These are phyloP conservation scores for Mycena haematopus DNA, from an alignment of 768 basidiomycete species.

Conservation along the genomic window DNA sequence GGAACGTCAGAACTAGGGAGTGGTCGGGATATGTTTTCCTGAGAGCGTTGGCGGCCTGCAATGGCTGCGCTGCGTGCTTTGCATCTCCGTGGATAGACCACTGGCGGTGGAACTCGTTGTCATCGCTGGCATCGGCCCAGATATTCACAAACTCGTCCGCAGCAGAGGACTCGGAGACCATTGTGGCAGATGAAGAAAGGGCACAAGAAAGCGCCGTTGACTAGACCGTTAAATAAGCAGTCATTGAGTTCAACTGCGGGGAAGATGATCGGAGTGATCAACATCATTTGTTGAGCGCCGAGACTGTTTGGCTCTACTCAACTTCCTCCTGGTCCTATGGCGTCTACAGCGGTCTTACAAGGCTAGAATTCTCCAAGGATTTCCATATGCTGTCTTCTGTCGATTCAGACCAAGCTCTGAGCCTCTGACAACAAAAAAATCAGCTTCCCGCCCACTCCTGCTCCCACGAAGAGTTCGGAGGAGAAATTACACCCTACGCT, in stretches of 20 bases:
- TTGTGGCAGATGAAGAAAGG: neutral
- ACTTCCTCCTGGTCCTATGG: no score
- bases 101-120: constrained; percentile 51
- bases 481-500: no score
- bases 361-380: no score
- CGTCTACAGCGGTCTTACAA: no score
- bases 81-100: constrained; percentile 60
- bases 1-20: constrained; percentile 61
- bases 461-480: no score
- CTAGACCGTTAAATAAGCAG: no score
- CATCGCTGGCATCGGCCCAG: constrained; percentile 40
- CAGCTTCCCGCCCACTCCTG: no score
- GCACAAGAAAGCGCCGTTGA: neutral
- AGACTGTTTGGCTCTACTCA: no score
- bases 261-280: neutral
- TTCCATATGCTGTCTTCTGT: no score
- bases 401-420: no score
- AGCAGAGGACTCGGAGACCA: neutral
- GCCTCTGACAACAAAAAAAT: no score
- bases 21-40: constrained; percentile 66
- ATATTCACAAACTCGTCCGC: constrained; percentile 55
- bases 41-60: constrained; percentile 54
- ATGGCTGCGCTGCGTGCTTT: constrained; percentile 50
- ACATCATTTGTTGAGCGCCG: neutral
- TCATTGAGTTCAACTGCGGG: neutral